A percentile compares a stretch with the other conserved stretches of the same genome.
phyloP scores from a whole-genome alignment of 108 stramenopile species.

The Stephanodiscus minutulus region DNA sequence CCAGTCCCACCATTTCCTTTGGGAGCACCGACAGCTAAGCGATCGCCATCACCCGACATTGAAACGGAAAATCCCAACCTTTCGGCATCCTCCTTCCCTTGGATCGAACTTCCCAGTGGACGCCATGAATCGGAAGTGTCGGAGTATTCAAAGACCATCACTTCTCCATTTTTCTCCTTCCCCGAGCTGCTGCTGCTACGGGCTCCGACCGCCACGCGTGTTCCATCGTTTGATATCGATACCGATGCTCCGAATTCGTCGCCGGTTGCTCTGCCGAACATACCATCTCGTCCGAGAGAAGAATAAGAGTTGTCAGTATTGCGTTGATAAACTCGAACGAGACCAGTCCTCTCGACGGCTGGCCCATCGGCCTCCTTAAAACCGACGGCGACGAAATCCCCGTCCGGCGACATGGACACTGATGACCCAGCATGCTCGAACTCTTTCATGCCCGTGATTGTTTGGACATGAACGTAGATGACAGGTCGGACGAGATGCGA shows the following conservation, averaged over 20 bases:
- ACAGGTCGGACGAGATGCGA: not conserved
- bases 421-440: conserved; percentile 26
- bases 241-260: conserved; percentile 45
- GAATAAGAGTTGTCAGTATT: conserved; percentile 6
- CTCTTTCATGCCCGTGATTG: conserved; percentile 7
- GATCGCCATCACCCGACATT: conserved; percentile 34
- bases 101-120: conserved; percentile 40
- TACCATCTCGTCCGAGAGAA: conserved; percentile 27
- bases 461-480: conserved; percentile 10
- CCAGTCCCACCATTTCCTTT: conserved; percentile 31
- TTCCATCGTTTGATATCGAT: conserved; percentile 34
- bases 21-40: conserved; percentile 36
- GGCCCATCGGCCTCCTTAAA: conserved; percentile 26
- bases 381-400: conserved; percentile 29
- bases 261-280: conserved; percentile 25
- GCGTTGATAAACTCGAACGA: conserved; percentile 31
- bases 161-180: conserved; percentile 27
- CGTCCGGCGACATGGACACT: conserved; percentile 23
- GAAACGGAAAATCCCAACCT: conserved; percentile 35
- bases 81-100: conserved; percentile 28
- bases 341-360: conserved; percentile 9
- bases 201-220: conserved; percentile 34
- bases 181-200: conserved; percentile 26
- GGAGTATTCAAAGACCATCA: conserved; percentile 24
- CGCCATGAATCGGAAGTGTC: conserved; percentile 27